Conservation (phyloP, 2,329 filamentous ascomycete genomes). For the Alternaria brassicae region DNA sequence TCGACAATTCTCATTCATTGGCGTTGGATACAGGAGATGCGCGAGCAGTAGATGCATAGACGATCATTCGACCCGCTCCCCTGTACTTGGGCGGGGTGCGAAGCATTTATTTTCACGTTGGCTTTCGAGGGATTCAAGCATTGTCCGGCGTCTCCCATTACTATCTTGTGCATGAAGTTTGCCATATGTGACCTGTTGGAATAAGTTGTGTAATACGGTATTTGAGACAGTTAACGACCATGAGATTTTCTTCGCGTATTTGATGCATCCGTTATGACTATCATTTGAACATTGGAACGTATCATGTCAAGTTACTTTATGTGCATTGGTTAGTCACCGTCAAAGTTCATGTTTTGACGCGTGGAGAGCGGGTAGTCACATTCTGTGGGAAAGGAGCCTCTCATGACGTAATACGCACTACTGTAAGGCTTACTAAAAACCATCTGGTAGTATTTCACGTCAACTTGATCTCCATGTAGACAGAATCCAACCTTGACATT, state of each 20-base stretch:
- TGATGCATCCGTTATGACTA: not conserved
- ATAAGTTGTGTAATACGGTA: not conserved
- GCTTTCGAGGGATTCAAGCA: slow-evolving; percentile 14
- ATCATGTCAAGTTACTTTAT: not conserved
- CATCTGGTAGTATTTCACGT: not conserved
- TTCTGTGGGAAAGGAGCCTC: not conserved
- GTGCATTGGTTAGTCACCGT: not conserved
- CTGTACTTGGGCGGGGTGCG: slow-evolving; percentile 12
- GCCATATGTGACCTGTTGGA: not conserved
- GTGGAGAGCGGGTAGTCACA: not conserved
- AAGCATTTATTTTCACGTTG: slow-evolving; percentile 18
- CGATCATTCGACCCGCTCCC: slow-evolving; percentile 7
- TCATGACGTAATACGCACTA: slow-evolving; percentile 12
- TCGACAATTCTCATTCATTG: slow-evolving; percentile 24
- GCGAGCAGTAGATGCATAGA: slow-evolving; percentile 32
- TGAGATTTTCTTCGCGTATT: not conserved
- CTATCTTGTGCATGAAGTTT: not conserved
- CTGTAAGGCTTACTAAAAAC: not conserved
- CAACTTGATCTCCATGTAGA: not conserved
- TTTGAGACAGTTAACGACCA: not conserved
- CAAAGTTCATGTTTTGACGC: not conserved
- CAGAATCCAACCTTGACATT: not conserved
- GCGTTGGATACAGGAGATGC: slow-evolving; percentile 38
- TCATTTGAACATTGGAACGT: not conserved
- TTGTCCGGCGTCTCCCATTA: slow-evolving; percentile 7